Conservation (phyloP, 2,329 filamentous ascomycete species). For the Pestalotiopsis fici region DNA sequence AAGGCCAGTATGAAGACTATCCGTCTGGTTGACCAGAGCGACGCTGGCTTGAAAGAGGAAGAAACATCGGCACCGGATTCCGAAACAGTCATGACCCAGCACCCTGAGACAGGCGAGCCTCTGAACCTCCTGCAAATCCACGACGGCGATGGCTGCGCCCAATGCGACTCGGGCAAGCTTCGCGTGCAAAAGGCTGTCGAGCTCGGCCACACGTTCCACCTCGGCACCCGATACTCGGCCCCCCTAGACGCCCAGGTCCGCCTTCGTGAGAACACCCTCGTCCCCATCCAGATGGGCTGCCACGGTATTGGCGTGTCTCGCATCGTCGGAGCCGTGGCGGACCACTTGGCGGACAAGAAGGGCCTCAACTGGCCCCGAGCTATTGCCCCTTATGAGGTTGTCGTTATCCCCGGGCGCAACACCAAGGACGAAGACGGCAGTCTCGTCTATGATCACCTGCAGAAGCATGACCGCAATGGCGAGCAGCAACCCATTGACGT, state of each 20-base stretch:
- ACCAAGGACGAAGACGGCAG: conserved; percentile 47
- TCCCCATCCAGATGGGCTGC: conserved; percentile 88
- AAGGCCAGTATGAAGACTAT: conserved; percentile 18
- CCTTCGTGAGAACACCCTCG: conserved; percentile 36
- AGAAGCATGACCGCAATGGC: conserved; percentile 12
- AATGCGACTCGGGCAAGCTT: conserved; percentile 65
- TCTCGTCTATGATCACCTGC: conserved; percentile 65
- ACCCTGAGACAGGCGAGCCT: conserved; percentile 27
- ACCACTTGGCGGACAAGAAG: conserved; percentile 68
- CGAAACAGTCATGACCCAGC: conserved; percentile 18
- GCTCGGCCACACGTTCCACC: conserved; percentile 91
- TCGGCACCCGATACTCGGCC: conserved; percentile 84
- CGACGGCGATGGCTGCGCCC: conserved; percentile 72
- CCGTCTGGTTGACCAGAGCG: conserved; percentile 33
- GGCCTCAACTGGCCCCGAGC: conserved; percentile 86
- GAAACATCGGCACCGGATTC: conserved; percentile 7
- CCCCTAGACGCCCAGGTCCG: conserved; percentile 68
- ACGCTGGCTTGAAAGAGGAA: conserved; percentile 15
- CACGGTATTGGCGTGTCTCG: conserved; percentile 93
- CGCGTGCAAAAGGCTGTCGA: conserved; percentile 76
- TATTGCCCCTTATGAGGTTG: conserved; percentile 82
- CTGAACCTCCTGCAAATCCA: conserved; percentile 67
- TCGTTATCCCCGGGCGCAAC: conserved; percentile 59
- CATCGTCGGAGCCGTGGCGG: conserved; percentile 83
- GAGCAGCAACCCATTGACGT: conserved; percentile 51